A percentile compares a stretch with the other conserved stretches of the same genome.
Conservation (phyloP, 805 yeast genomes). For the Candida mattraensis region DNA sequence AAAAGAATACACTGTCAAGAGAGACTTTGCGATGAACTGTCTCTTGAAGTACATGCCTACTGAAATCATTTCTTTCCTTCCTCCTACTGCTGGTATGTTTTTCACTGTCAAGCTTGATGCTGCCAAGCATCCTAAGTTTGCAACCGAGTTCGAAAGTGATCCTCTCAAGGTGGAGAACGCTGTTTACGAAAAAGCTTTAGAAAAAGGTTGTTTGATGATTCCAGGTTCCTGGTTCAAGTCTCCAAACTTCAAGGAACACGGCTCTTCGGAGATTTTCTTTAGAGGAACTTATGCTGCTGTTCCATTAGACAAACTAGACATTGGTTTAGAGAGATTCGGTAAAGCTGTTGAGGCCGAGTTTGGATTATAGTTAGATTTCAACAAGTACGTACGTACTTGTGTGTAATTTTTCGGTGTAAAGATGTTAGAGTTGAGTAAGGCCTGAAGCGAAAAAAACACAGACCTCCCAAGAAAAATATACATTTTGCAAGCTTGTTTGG, state of each 20-base stretch:
- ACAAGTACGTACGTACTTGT: too few relatives aligned
- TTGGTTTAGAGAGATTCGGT: constrained; percentile 69
- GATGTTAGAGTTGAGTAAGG: too few relatives aligned
- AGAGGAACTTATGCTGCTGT: constrained; percentile 92
- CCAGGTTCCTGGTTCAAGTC: constrained; percentile 83
- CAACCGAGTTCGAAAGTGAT: constrained; percentile 53
- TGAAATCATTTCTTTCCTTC: constrained; percentile 40
- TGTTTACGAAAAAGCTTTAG: constrained; percentile 59
- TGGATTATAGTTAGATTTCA: constrained; percentile 32
- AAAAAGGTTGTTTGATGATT: constrained; percentile 66
- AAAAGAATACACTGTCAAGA: constrained; percentile 79
- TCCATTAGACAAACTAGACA: constrained; percentile 58
- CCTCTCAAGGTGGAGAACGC: constrained; percentile 64
- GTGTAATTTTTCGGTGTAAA: constrained; percentile 3
- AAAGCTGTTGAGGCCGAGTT: constrained; percentile 59
- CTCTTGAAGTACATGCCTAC: constrained; percentile 58
- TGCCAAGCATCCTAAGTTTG: constrained; percentile 74
- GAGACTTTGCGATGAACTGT: constrained; percentile 84
- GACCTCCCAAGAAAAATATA: too few relatives aligned
- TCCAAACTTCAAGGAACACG: constrained; percentile 47
- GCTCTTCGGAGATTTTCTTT: constrained; percentile 57
- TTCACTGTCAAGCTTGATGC: constrained; percentile 75
- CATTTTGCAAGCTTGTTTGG: too few relatives aligned
- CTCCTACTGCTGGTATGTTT: constrained; percentile 88
- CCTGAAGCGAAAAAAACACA: too few relatives aligned